phyloP scores from a whole-genome alignment of 768 basidiomycete genomes.

The Leccinum variicolor region DNA sequence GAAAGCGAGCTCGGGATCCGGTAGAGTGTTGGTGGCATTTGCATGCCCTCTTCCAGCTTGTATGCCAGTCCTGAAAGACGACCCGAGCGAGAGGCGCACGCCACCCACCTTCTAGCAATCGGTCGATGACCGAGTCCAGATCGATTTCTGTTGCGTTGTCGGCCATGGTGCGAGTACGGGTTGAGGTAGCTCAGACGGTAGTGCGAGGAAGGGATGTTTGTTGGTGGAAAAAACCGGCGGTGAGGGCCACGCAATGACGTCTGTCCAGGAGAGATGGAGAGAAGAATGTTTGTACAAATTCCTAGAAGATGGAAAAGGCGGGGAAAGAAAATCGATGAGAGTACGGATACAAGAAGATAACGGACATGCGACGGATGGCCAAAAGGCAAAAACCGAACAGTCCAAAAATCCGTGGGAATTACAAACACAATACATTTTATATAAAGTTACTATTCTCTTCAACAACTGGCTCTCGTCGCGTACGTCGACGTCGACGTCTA shows the following conservation, averaged over 20 bases:
- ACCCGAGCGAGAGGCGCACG: constrained; percentile 24
- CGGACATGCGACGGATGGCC: constrained; percentile 27
- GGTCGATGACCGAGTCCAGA: constrained; percentile 99
- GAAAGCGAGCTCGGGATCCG: neutral
- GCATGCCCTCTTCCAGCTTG: constrained; percentile 1
- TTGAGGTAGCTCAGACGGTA: constrained; percentile 13
- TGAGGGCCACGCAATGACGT: constrained; percentile 17
- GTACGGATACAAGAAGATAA: constrained; percentile 34
- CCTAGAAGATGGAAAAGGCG: constrained; percentile 10
- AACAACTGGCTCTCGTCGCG: constrained; percentile 15
- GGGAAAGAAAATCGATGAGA: constrained; percentile 31
- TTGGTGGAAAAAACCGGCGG: constrained; percentile 25
- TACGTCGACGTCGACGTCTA: constrained; percentile 30
- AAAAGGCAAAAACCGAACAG: constrained; percentile 33
- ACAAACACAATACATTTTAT: neutral
- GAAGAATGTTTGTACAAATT: constrained; percentile 6
- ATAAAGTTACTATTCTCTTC: constrained; percentile 3
- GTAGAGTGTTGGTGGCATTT: neutral
- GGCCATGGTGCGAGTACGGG: constrained; percentile 49
- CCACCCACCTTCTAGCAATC: constrained; percentile 90
- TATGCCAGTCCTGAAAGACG: constrained; percentile 13
- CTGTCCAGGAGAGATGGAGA: constrained; percentile 5
- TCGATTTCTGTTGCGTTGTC: constrained; percentile 91
- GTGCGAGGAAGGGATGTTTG: constrained; percentile 16
- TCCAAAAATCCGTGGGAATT: constrained; percentile 30